Evolutionary conservation across 2,329 filamentous ascomycete genomes (phyloP).

Genomic region (Epichloe coenophiala): DNA sequence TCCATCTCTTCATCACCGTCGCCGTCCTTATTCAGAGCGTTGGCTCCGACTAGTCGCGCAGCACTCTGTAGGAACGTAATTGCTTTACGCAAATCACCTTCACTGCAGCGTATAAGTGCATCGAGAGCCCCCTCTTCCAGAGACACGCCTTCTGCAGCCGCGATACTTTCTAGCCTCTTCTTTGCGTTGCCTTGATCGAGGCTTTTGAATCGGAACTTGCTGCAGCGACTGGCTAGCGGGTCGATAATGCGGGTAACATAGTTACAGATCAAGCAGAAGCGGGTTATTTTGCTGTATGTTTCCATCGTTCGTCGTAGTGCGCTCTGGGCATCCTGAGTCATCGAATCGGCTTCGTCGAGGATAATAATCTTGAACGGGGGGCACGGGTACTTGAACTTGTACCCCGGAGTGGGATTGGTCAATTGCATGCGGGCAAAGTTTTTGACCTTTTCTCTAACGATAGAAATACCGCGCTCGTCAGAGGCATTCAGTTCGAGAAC

Average conservation of each 20-base stretch:
- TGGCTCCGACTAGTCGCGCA: constrained; percentile 70
- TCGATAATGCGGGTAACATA: constrained; percentile 98
- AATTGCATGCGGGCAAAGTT: constrained; percentile 94
- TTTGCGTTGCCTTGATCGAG: constrained; percentile 77
- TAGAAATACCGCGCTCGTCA: constrained; percentile 93
- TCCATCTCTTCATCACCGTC: constrained; percentile 50
- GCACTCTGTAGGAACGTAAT: constrained; percentile 95
- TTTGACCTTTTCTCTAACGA: constrained; percentile 96
- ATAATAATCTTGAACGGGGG: constrained; percentile 99
- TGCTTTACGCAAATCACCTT: constrained; percentile 89
- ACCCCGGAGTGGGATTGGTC: constrained; percentile 60
- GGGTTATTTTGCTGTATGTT: constrained; percentile 88
- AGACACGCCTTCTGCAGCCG: constrained; percentile 59
- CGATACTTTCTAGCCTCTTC: constrained; percentile 69
- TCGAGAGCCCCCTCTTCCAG: constrained; percentile 71
- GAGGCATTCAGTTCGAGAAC: constrained; percentile 99
- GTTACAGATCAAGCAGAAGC: constrained; percentile 96
- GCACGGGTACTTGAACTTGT: constrained; percentile 68
- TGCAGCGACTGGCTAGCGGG: constrained; percentile 81
- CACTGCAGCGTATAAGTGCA: constrained; percentile 72
- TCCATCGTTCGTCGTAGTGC: constrained; percentile 95
- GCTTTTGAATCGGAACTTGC: constrained; percentile 96
- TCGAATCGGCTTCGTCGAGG: constrained; percentile 93
- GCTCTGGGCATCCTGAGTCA: constrained; percentile 96
- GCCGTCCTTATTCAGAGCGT: constrained; percentile 30